Evolutionary conservation across 1,284 basidiomycete genomes (phyloP).

Genomic region (Malassezia caprae): DNA sequence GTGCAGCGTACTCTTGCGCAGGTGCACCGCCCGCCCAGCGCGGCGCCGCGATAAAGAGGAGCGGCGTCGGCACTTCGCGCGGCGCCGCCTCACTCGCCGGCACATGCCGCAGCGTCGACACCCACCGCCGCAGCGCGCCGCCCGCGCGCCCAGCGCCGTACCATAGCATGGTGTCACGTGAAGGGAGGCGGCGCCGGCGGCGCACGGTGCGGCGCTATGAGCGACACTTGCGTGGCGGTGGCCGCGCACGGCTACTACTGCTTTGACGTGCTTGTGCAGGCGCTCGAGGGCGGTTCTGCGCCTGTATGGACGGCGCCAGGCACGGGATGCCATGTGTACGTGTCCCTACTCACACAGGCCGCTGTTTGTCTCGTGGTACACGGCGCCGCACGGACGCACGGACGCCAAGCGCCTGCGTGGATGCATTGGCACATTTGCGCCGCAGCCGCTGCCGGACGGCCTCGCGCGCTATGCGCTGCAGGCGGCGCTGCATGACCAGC

Average conservation of each 20-base stretch:
- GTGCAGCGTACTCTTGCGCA: constrained; percentile 17
- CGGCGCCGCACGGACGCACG: constrained; percentile 38
- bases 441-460: constrained; percentile 64
- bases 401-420: constrained; percentile 59
- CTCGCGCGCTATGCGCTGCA: constrained; percentile 76
- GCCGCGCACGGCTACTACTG: constrained; percentile 52
- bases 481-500: constrained; percentile 52
- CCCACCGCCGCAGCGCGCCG: background rate
- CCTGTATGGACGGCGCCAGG: constrained; percentile 7
- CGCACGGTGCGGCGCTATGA: background rate
- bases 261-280: constrained; percentile 51
- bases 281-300: constrained; percentile 29
- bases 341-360: constrained; percentile 53
- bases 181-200: background rate
- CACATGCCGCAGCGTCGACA: constrained; percentile 16
- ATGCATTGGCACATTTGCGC: constrained; percentile 88
- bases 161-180: background rate
- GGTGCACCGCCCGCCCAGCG: constrained; percentile 23
- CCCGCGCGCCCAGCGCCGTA: constrained; percentile 5
- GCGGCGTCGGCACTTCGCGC: constrained; percentile 38
- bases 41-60: constrained; percentile 35
- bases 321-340: background rate
- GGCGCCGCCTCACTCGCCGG: constrained; percentile 1
- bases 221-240: constrained; percentile 13
- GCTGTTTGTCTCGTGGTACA: constrained; percentile 95